Base-by-base conservation (phyloP, 306 rosid species). In the Leucaena leucocephala region DNA sequence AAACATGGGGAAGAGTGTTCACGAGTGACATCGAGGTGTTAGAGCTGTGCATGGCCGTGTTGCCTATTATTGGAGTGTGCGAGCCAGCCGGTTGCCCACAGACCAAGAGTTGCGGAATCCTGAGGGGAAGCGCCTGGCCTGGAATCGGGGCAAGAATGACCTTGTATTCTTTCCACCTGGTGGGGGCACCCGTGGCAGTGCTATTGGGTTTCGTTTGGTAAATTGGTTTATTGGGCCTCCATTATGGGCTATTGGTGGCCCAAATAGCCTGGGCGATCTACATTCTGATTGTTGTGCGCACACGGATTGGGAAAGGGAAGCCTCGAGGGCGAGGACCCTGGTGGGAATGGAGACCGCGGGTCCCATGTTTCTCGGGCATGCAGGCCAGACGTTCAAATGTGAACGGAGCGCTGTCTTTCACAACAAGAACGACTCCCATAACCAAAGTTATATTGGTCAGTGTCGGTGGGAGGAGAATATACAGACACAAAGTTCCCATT, bases 1-100 rank as follows among this genome's bases (percentile, higher is more conserved):
- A 87, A 4, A 70, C 16, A 52, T 90, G 92, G 94, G 94, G 94
- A 2, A 83, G 85, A 13, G 86, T 88, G 3, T 90, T 90, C 86
- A 86, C 92, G 16, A 88, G 70, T 67, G 92, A 90, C 9, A 62
- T 52, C 7, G 68, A 63, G 44, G 68, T 63, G 43, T 14, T 63
- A 35, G 44, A 63, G 21, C 68, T 35, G 19, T 12, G 68, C 44
- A 14, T 63, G 68, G 68, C 15, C 0, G 21, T 63, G n/a, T 63
- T 63, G 0, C 43, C 43, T 3, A 35, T 63, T 5, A 63, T 63
- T 0, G 68, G 68, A 2, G 43, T 63, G 68, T 63, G 68, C 35
- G 68, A 63, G 21, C 8, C 35, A 0, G 68, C 68, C 22, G 35
- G 35, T 35, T 34, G 68, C 2, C 21, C 68, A 1, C 68, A 63